A percentile compares a stretch with the other conserved stretches of the same genome.
These are phyloP conservation scores for Cystobasidium pallidum DNA, from an alignment of 1,284 basidiomycete species.

Conservation along the genomic window DNA sequence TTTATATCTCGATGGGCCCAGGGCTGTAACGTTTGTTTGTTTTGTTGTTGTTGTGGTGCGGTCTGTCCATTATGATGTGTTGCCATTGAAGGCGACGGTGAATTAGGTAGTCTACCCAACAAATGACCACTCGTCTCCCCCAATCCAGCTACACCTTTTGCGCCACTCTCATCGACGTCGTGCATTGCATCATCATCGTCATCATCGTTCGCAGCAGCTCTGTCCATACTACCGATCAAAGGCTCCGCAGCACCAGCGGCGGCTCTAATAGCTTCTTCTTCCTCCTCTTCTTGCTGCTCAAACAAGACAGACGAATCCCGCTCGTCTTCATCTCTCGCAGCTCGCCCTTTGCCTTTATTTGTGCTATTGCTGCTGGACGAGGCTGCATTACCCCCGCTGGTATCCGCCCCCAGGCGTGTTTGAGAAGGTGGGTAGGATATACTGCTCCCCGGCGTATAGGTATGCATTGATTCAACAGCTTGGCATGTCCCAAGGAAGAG, in stretches of 20 bases:
- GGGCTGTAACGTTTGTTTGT: too few relatives aligned
- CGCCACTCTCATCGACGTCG: constrained; percentile 34
- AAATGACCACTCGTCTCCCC: constrained; percentile 23
- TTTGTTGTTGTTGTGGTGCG: constrained; percentile 60
- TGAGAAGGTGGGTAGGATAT: constrained; percentile 45
- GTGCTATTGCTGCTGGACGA: neutral
- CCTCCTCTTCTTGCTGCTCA: constrained; percentile 53
- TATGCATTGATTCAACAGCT: constrained; percentile 91
- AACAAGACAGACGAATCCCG: constrained; percentile 53
- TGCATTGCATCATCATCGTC: constrained; percentile 12
- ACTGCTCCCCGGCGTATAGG: constrained; percentile 65
- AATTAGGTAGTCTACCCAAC: constrained; percentile 26
- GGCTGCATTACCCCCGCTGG: neutral
- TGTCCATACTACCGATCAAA: constrained; percentile 50
- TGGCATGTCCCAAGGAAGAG: constrained; percentile 93
- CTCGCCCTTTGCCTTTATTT: constrained; percentile 64
- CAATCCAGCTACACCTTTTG: constrained; percentile 7
- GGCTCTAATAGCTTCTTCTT: constrained; percentile 47
- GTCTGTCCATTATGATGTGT: neutral
- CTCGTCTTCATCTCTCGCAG: constrained; percentile 53
- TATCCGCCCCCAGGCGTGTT: constrained; percentile 25
- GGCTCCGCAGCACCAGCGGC: constrained; percentile 55
- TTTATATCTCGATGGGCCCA: constrained; percentile 98
- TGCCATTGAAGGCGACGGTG: neutral
- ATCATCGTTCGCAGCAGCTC: constrained; percentile 36